phyloP scores from a whole-genome alignment of 371 early-diverging fungal species.

The Apophysomyces variabilis region DNA sequence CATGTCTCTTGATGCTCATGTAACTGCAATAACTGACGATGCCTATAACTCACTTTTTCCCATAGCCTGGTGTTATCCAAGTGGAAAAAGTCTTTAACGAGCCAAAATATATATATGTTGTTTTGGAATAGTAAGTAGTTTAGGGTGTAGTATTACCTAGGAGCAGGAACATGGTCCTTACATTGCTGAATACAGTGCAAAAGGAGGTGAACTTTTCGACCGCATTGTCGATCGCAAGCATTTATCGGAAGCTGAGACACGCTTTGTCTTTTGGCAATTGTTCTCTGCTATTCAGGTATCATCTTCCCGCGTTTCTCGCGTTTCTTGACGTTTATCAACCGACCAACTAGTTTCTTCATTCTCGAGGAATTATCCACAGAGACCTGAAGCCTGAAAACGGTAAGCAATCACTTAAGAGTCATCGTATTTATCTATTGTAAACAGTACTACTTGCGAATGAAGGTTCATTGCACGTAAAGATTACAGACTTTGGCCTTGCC shows the following conservation, averaged over 20 bases:
- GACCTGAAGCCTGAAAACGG: conserved; percentile 57
- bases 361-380: conserved; percentile 39
- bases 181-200: conserved; percentile 40
- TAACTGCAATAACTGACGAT: conserved; percentile 29
- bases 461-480: conserved; percentile 72
- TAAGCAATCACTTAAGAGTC: conserved; percentile 14
- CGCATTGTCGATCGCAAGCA: conserved; percentile 75
- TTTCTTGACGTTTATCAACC: neutral
- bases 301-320: neutral
- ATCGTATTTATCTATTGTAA: conserved; percentile 30
- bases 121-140: conserved; percentile 65
- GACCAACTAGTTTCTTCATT: conserved; percentile 42
- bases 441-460: conserved; percentile 72
- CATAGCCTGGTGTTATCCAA: conserved; percentile 60
- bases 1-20: conserved; percentile 71
- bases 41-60: conserved; percentile 5
- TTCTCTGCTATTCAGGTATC: conserved; percentile 69
- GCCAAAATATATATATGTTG: conserved; percentile 62
- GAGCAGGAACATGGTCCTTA: too few relatives aligned
- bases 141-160: conserved; percentile 13
- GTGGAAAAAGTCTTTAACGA: conserved; percentile 69
- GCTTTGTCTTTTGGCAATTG: conserved; percentile 81
- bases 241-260: conserved; percentile 79
- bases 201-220: conserved; percentile 94
- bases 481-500: conserved; percentile 95